Conservation (phyloP, 192 early-diverging fungal species). For the Coemansia sp. region DNA sequence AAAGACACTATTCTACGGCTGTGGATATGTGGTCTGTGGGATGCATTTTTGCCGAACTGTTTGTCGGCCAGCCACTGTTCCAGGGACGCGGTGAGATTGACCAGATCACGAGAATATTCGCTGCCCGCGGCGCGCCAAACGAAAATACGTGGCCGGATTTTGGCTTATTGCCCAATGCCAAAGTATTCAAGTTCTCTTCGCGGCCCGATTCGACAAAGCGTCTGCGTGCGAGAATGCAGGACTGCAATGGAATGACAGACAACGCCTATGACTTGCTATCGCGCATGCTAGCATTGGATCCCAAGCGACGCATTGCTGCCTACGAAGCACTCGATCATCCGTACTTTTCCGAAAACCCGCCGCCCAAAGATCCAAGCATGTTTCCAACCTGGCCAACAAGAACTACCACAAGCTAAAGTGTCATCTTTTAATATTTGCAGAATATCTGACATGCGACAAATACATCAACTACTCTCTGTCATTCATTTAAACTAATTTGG, state of each 20-base stretch:
- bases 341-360: slow-evolving; percentile 82
- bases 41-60: slow-evolving; percentile 95
- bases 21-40: slow-evolving; percentile 98
- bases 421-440: background rate
- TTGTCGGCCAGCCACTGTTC: slow-evolving; percentile 79
- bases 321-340: slow-evolving; percentile 88
- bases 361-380: slow-evolving; percentile 87
- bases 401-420: slow-evolving; percentile 11
- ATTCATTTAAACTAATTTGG: too few species aligned
- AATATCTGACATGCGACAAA: too few species aligned
- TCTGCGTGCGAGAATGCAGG: slow-evolving; percentile 49
- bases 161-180: slow-evolving; percentile 61
- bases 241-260: slow-evolving; percentile 60
- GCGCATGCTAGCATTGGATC: slow-evolving; percentile 79
- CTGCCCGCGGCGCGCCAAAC: slow-evolving; percentile 83
- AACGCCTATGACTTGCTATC: slow-evolving; percentile 78
- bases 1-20: slow-evolving; percentile 76
- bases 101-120: slow-evolving; percentile 82
- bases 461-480: too few species aligned
- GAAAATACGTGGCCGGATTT: slow-evolving; percentile 76
- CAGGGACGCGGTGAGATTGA: slow-evolving; percentile 79
- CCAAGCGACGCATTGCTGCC: slow-evolving; percentile 82
- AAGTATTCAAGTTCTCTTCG: slow-evolving; percentile 68
- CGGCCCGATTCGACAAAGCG: slow-evolving; percentile 42
- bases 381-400: slow-evolving; percentile 94